These are phyloP conservation scores for Leccinum aurantiacum DNA, from an alignment of 768 basidiomycete genomes.

Conservation along the genomic window DNA sequence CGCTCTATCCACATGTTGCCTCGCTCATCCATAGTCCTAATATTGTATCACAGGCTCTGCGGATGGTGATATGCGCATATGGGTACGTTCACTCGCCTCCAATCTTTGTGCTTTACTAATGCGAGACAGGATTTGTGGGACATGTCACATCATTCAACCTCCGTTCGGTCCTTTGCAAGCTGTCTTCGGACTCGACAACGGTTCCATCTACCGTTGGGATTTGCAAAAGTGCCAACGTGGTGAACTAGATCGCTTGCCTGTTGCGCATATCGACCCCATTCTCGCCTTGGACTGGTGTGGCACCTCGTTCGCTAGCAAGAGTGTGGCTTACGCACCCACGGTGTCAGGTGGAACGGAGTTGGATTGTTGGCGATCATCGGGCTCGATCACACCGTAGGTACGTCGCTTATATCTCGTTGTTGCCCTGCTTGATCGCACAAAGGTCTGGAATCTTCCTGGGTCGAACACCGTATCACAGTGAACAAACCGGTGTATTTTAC, in stretches of 20 bases:
- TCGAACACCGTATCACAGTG: slow-evolving; percentile 45
- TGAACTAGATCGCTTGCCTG: no score
- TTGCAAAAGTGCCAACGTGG: no score
- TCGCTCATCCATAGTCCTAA: slow-evolving; percentile 65
- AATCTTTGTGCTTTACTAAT: not conserved
- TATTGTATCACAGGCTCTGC: slow-evolving; percentile 81
- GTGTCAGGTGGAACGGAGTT: slow-evolving; percentile 44
- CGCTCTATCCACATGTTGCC: slow-evolving; percentile 72
- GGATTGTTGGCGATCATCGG: slow-evolving; percentile 72
- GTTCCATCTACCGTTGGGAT: no score
- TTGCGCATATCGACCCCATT: slow-evolving; percentile 73
- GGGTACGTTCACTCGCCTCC: slow-evolving; percentile 50
- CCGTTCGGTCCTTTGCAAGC: slow-evolving; percentile 15
- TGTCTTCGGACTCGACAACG: no score
- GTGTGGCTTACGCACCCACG: slow-evolving; percentile 10
- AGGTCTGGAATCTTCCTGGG: slow-evolving; percentile 70
- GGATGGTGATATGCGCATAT: slow-evolving; percentile 77
- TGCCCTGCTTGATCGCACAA: slow-evolving; percentile 4
- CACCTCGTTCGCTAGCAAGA: slow-evolving; percentile 25
- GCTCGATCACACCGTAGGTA: slow-evolving; percentile 76
- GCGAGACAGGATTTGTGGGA: slow-evolving; percentile 66
- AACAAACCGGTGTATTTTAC: slow-evolving; percentile 63
- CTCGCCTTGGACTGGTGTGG: slow-evolving; percentile 73
- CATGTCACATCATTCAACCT: slow-evolving; percentile 63
- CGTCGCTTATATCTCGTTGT: slow-evolving; percentile 5